Percentiles rank a stretch among this genome's conserved stretches.
Conservation (phyloP, 306 rosid species). For the Trifolium dubium region DNA sequence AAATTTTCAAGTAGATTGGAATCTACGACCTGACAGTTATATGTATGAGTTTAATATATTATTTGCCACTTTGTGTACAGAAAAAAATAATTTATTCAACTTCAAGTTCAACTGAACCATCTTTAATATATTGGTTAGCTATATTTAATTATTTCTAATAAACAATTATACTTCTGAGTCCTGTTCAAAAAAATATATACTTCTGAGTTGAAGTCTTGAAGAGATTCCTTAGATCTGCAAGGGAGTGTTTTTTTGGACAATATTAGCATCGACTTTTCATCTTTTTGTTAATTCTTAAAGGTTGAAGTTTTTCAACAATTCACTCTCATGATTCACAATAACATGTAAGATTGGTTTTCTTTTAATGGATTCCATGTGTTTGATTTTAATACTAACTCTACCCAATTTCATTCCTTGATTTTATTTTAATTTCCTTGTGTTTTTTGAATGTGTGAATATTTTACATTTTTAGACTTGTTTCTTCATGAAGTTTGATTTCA, state of each 20-base stretch:
- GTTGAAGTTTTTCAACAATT: slow-evolving; percentile 33
- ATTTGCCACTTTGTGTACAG: too few species aligned
- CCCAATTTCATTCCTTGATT: slow-evolving; percentile 1
- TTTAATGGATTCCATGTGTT: slow-evolving; percentile 5
- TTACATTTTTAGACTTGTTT: slow-evolving; percentile 6
- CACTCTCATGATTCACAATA: slow-evolving; percentile 37
- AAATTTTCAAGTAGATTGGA: too few species aligned
- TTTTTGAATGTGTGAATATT: slow-evolving; percentile 4
- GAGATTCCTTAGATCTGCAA: slow-evolving; percentile 35
- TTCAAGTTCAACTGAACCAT: too few species aligned
- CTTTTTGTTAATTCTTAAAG: slow-evolving; percentile 51
- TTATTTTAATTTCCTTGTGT: background rate
- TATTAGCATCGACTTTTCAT: slow-evolving; percentile 51
- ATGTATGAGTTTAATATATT: too few species aligned
- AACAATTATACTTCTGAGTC: too few species aligned
- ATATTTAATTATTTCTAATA: too few species aligned
- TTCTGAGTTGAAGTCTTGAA: too few species aligned
- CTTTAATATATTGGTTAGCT: too few species aligned
- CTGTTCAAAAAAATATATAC: too few species aligned
- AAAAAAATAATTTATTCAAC: too few species aligned
- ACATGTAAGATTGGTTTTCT: slow-evolving; percentile 23
- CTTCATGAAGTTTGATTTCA: slow-evolving; percentile 37
- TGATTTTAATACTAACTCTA: slow-evolving; percentile 11
- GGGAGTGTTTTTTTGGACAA: slow-evolving; percentile 41
- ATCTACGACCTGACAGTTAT: too few species aligned